phyloP scores from a whole-genome alignment of 1,139 yeast species.

The Arxiozyma slooffiae region DNA sequence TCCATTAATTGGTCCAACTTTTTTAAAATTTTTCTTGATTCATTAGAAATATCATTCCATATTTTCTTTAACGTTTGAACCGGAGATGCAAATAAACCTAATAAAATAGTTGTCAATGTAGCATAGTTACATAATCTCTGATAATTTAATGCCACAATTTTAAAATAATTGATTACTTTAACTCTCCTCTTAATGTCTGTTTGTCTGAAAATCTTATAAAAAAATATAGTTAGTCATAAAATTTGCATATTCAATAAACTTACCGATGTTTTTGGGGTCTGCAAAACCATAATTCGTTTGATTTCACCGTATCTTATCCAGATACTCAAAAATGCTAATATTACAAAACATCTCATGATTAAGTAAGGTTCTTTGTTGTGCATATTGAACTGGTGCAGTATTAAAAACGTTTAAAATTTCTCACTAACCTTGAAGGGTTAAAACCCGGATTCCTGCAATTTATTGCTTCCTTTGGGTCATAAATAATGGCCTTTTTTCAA shows the following conservation, averaged over 20 bases:
- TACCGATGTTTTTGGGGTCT: conserved; percentile 44
- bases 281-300: conserved; percentile 51
- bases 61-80: conserved; percentile 77
- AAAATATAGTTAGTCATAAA: conserved; percentile 76
- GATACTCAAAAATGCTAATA: conserved; percentile 64
- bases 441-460: not conserved
- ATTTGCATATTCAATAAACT: conserved; percentile 69
- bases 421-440: not conserved
- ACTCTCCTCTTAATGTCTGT: conserved; percentile 62
- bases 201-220: conserved; percentile 59
- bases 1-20: conserved; percentile 81
- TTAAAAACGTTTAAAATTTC: conserved; percentile 48
- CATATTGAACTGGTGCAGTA: conserved; percentile 49
- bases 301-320: conserved; percentile 68
- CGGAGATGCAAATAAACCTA: conserved; percentile 82
- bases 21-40: conserved; percentile 45
- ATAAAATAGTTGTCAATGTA: conserved; percentile 86
- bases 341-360: conserved; percentile 62
- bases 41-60: conserved; percentile 61
- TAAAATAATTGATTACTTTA: conserved; percentile 60
- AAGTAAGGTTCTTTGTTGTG: conserved; percentile 70
- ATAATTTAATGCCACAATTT: conserved; percentile 73
- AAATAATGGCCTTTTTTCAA: not conserved
- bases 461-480: not conserved
- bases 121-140: conserved; percentile 72